These are phyloP conservation scores for Boletus sp. DNA, from an alignment of 768 basidiomycete species.

Conservation along the genomic window DNA sequence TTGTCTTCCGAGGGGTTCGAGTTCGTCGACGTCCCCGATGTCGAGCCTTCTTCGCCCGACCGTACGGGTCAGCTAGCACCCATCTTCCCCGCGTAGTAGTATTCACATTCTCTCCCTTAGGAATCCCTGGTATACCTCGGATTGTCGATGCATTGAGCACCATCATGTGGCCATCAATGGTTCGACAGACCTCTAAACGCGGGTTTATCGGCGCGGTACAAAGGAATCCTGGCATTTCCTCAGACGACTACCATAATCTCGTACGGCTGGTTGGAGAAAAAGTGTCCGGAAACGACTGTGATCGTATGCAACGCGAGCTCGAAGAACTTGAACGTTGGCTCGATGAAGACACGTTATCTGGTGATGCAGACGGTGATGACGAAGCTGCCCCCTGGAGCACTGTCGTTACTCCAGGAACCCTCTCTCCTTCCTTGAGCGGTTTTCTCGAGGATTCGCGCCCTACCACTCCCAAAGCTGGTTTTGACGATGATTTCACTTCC, in stretches of 20 bases:
- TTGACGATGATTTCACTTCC: slow-evolving; percentile 81
- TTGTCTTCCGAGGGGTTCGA: slow-evolving; percentile 72
- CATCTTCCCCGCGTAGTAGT: neutral
- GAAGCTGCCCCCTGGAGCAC: slow-evolving; percentile 41
- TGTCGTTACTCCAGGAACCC: slow-evolving; percentile 29
- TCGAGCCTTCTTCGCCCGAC: slow-evolving; percentile 5
- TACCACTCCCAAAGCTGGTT: slow-evolving; percentile 39
- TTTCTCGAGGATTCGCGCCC: slow-evolving; percentile 19
- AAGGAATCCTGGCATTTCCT: slow-evolving; percentile 4
- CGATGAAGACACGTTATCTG: slow-evolving; percentile 36
- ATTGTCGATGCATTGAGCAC: slow-evolving; percentile 79
- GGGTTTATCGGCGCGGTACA: neutral
- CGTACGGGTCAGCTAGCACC: slow-evolving; percentile 14
- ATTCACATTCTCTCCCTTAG: slow-evolving; percentile 27
- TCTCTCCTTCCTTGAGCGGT: slow-evolving; percentile 24
- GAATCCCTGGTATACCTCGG: slow-evolving; percentile 56
- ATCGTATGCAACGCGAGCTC: slow-evolving; percentile 48
- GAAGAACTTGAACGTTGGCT: slow-evolving; percentile 62
- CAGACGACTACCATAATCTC: slow-evolving; percentile 21
- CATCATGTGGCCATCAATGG: slow-evolving; percentile 86
- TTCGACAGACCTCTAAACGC: slow-evolving; percentile 20
- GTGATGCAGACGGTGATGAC: slow-evolving; percentile 20
- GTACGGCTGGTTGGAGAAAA: slow-evolving; percentile 18
- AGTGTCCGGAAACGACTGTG: slow-evolving; percentile 26
- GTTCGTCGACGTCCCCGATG: slow-evolving; percentile 50